Percentiles rank a stretch among this genome's conserved stretches.
Conservation (phyloP, 495 filamentous ascomycete species). For the Aspergillus bertholletiae region DNA sequence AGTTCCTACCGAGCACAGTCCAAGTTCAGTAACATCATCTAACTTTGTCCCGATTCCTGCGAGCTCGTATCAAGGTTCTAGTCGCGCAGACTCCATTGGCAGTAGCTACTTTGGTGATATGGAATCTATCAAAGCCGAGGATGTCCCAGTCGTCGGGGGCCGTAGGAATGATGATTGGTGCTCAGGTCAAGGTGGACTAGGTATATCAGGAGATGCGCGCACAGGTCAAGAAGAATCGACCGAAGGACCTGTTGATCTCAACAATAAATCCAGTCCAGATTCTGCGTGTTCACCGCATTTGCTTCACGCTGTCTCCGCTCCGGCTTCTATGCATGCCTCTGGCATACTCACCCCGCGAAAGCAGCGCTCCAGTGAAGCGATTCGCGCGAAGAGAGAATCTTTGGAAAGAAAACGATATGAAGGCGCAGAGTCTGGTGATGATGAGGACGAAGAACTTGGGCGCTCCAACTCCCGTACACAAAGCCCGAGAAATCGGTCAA, state of each 20-base stretch:
- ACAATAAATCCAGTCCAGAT: conserved; percentile 22
- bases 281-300: conserved; percentile 48
- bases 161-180: conserved; percentile 72
- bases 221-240: conserved; percentile 7
- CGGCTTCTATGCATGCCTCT: conserved; percentile 54
- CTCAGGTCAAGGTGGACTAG: conserved; percentile 59
- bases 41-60: conserved; percentile 65
- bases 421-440: conserved; percentile 81
- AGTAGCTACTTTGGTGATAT: conserved; percentile 84
- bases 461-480: conserved; percentile 52
- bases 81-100: conserved; percentile 78
- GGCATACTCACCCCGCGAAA: conserved; percentile 51
- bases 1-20: conserved; percentile 69
- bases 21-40: conserved; percentile 76
- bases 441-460: conserved; percentile 88
- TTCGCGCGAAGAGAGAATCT: conserved; percentile 71
- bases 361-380: conserved; percentile 72
- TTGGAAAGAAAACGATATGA: conserved; percentile 73
- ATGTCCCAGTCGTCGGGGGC: conserved; percentile 71
- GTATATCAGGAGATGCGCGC: conserved; percentile 56
- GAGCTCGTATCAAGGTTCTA: conserved; percentile 72
- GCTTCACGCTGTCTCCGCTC: conserved; percentile 64
- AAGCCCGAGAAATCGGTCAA: conserved; percentile 50
- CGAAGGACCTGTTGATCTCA: conserved; percentile 22
- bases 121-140: conserved; percentile 74